These are phyloP conservation scores for Astragalus glycyphyllos DNA, from an alignment of 306 rosid genomes.

Conservation along the genomic window DNA sequence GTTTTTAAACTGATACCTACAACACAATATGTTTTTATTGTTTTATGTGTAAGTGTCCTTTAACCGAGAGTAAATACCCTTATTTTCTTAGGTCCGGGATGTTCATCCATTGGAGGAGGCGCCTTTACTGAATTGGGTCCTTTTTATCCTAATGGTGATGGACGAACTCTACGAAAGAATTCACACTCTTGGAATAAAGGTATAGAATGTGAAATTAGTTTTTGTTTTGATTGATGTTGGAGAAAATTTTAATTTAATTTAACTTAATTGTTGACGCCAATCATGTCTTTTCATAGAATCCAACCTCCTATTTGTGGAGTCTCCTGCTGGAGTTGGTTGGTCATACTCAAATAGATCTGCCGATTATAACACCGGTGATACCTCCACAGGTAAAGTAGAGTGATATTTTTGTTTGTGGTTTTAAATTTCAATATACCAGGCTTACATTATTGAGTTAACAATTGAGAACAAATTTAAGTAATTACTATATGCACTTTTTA, in stretches of 20 bases:
- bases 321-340: constrained; percentile 98
- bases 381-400: constrained; percentile 67
- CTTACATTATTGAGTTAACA: too few species aligned
- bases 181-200: constrained; percentile 87
- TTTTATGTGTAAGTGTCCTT: neutral
- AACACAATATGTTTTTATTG: too few species aligned
- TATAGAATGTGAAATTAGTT: constrained; percentile 15
- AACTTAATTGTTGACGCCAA: neutral
- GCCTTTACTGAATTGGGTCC: constrained; percentile 97
- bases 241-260: too few species aligned
- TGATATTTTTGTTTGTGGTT: too few species aligned
- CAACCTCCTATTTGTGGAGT: constrained; percentile 88
- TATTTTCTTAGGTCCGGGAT: constrained; percentile 83
- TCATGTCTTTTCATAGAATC: constrained; percentile 57
- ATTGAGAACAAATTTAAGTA: too few species aligned
- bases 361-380: constrained; percentile 75
- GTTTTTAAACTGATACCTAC: too few species aligned
- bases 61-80: constrained; percentile 8
- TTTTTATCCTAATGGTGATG: constrained; percentile 79
- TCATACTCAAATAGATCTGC: constrained; percentile 88
- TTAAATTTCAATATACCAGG: too few species aligned
- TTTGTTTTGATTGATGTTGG: constrained; percentile 8
- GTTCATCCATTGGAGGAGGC: constrained; percentile 92
- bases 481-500: too few species aligned
- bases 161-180: constrained; percentile 71